Evolutionary conservation across 768 basidiomycete species (phyloP), one percentile per base, ranked within the genome.

Genomic region (Mycena sanguinolenta): DNA sequence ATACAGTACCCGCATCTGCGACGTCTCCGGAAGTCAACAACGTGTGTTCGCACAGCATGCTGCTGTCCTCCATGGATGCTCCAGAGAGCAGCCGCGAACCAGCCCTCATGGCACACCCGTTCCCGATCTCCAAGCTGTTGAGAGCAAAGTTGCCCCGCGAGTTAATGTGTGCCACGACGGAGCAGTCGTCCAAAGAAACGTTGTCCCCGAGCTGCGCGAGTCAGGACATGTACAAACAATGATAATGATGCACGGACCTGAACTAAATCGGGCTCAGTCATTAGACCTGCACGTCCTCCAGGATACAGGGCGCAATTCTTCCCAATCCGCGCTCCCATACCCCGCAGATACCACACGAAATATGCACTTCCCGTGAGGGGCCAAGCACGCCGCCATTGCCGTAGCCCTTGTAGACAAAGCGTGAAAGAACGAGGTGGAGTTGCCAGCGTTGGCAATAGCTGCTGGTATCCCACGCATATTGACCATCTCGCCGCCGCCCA

Each of bases 371-470:
- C 85, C 2, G 81, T 78, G 12, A 86, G 70, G 19, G 81, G 78
- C 0, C 82, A 0, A 85, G 75, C 4, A 84, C 82, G 23, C 84
- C 84, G 7, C 82, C 83, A 25, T 77, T 80, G 23, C 84, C 84
- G 73, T 81, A 84, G 3, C 84, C 84, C 34, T 79, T 77, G 71
- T 79, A 79, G 17, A 84, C 62, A 19, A 82, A 73, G 16, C 79
- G 76, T 10, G 82, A 80, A 16, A 85, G 74, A 1, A 77, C 76
- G 21, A 84, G 79, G 65, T 85, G 84, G 16, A 86, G 78, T 74
- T 86, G 84, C 85, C 85, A 86, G 34, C 84, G 80, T 71, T 86
- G 85, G 74, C 84, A 85, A 69, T 86, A 86, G 52, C 79, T 82
- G 77, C 81, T 83, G 67, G 80, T 77, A 70, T 86, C 84, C 85